A percentile compares a stretch with the other conserved stretches of the same genome.
Conservation (phyloP, 768 basidiomycete genomes). For the Tulasnella sp. region DNA sequence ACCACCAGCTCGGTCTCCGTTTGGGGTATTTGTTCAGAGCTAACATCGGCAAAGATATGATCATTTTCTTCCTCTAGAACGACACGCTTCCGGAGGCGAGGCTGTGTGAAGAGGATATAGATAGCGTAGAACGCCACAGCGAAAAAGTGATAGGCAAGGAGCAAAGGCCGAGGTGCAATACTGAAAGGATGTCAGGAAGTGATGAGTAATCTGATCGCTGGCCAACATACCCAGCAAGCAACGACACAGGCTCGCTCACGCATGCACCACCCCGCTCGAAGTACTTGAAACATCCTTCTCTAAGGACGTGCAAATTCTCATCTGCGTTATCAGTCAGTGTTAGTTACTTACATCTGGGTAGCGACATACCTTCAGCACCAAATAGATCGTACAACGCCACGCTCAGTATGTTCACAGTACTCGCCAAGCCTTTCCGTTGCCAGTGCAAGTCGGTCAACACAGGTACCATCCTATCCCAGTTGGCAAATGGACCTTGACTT, state of each 20-base stretch:
- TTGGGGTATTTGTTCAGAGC: conserved; percentile 3
- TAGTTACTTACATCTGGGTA: neutral
- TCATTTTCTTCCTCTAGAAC: neutral
- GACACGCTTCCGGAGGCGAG: conserved; percentile 25
- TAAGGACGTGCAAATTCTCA: conserved; percentile 12
- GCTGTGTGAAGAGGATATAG: conserved; percentile 72
- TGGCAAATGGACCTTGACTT: conserved; percentile 12
- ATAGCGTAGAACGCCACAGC: conserved; percentile 89
- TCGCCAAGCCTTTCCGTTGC: conserved; percentile 66
- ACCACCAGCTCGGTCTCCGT: conserved; percentile 28
- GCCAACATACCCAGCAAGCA: conserved; percentile 66
- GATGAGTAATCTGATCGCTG: neutral
- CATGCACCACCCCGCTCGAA: conserved; percentile 89
- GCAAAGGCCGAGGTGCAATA: conserved; percentile 61
- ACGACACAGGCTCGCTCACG: conserved; percentile 73
- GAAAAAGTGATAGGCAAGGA: conserved; percentile 89
- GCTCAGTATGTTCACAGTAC: conserved; percentile 85
- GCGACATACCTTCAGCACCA: conserved; percentile 70
- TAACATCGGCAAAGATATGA: neutral
- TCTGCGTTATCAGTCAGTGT: neutral
- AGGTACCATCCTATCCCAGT: conserved; percentile 29
- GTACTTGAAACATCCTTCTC: conserved; percentile 86
- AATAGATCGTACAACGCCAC: conserved; percentile 92
- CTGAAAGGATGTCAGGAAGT: conserved; percentile 30
- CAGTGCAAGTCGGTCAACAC: conserved; percentile 70